Evolutionary conservation across 139 green algal species (phyloP), one percentile per base, ranked within the genome.

Genomic region (Coccomyxa sp.): DNA sequence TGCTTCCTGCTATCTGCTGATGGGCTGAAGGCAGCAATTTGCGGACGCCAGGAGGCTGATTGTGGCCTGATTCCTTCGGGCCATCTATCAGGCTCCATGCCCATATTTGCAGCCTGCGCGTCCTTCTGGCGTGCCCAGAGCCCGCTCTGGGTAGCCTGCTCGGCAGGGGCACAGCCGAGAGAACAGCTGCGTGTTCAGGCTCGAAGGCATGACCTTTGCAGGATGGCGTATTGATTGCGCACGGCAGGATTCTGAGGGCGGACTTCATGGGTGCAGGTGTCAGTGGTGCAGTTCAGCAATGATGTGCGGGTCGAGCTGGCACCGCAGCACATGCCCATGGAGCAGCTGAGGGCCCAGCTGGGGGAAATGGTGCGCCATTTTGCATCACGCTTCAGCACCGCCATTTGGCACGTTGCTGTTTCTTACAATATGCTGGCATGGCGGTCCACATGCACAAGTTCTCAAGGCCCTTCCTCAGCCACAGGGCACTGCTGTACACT

Each of bases 261-360:
- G 16, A 58, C 14, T 12, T 12, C 44, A 16, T 12, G 44, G 16
- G 44, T 58, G 50, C 81, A 82, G 81, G 55, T 86, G 41, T 68
- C 41, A 7, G 58, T 86, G 16, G 31, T 86, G 31, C 82, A 86
- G 58, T 86, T 86, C 70, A 76, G 38, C 24, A 83, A 78, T 55
- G 82, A 82, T 29, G 71, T 79, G 7, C 70, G 70, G 29, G 73
- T 82, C 16, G 74, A 86, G 41, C 1, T 82, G 31, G 54, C 68
- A 39, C 75, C 77, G 8, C 34, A 77, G 41, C 55, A n/a, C 10
- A 70, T 78, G 0, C 55, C 71, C 38, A n/a, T 22, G 70, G 75
- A 72, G 3, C 64, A 29, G 0, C 73, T 79, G 39, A 18, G 38
- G 4, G 22, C 9, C 9, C 18, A 31, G 33, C 40, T 79, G 2